phyloP scores from a whole-genome alignment of 176 grass and related monocot genomes.

The Bolboschoenus planiculmis region DNA sequence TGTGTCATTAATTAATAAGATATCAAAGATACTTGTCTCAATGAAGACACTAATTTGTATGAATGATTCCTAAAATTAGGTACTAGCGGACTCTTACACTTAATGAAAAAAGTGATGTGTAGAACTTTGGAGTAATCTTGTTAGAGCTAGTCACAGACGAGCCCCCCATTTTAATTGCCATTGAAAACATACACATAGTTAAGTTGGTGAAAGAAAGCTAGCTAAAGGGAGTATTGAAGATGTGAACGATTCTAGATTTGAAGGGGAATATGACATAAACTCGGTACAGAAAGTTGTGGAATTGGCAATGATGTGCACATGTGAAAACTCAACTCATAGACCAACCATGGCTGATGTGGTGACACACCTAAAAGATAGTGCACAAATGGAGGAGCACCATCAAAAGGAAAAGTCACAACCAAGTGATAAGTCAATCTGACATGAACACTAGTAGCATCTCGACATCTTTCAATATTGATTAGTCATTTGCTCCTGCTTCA shows the following conservation, averaged over 20 bases:
- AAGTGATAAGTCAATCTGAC: neutral
- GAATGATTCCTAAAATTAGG: neutral
- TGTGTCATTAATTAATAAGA: neutral
- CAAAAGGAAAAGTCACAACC: neutral
- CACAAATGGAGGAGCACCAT: neutral
- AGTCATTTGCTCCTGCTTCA: neutral
- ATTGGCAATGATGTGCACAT: constrained; percentile 7
- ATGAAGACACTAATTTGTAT: no score
- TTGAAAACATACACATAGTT: constrained; percentile 1
- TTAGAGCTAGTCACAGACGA: constrained; percentile 22
- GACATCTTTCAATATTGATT: neutral
- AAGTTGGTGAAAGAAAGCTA: neutral
- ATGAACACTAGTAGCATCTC: neutral
- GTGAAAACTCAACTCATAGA: neutral
- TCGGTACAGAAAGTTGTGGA: constrained; percentile 15
- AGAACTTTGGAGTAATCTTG: constrained; percentile 25
- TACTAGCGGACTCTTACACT: neutral
- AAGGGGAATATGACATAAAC: neutral
- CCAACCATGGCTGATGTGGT: constrained; percentile 22
- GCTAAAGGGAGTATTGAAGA: constrained; percentile 5
- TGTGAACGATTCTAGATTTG: neutral
- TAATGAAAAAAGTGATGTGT: constrained; percentile 25
- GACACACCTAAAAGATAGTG: constrained; percentile 1
- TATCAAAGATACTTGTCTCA: neutral
- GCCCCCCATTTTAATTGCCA: neutral